Evolutionary conservation across 306 rosid species (phyloP).

Genomic region (Cucumis hystrix): DNA sequence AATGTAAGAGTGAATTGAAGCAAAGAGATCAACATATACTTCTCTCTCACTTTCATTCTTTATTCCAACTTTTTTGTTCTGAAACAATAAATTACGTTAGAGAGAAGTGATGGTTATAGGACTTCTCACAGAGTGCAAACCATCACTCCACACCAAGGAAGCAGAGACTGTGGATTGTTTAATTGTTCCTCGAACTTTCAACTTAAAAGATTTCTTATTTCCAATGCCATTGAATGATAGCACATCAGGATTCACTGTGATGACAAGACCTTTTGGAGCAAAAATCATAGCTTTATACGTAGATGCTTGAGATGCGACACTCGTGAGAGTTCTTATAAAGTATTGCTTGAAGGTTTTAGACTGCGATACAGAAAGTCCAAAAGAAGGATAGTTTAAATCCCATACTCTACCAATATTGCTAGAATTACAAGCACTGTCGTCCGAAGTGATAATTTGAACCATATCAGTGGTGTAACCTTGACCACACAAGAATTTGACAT

Average conservation of each 20-base stretch:
- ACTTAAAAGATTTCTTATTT: not conserved
- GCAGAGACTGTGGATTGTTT: not conserved
- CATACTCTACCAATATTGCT: not conserved
- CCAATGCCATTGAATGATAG: not conserved
- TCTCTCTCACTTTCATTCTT: too few relatives aligned
- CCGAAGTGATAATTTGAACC: slow-evolving; percentile 7
- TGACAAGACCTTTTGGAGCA: not conserved
- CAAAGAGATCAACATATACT: too few relatives aligned
- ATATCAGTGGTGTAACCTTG: slow-evolving; percentile 9
- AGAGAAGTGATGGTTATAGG: not conserved
- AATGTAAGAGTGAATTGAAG: too few relatives aligned
- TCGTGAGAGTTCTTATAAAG: slow-evolving; percentile 23
- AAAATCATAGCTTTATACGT: not conserved
- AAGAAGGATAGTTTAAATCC: slow-evolving; percentile 33
- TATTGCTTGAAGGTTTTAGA: not conserved
- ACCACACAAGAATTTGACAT: slow-evolving; percentile 19
- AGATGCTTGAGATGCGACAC: slow-evolving; percentile 5
- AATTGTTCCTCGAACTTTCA: not conserved
- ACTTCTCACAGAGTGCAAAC: not conserved
- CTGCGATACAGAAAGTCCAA: not conserved
- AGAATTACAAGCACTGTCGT: slow-evolving; percentile 5
- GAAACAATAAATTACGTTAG: too few relatives aligned
- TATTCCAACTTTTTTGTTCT: too few relatives aligned
- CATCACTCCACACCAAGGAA: not conserved
- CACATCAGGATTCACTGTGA: not conserved